phyloP scores from a whole-genome alignment of 257 asterid species.

The Euphrasia confusa region DNA sequence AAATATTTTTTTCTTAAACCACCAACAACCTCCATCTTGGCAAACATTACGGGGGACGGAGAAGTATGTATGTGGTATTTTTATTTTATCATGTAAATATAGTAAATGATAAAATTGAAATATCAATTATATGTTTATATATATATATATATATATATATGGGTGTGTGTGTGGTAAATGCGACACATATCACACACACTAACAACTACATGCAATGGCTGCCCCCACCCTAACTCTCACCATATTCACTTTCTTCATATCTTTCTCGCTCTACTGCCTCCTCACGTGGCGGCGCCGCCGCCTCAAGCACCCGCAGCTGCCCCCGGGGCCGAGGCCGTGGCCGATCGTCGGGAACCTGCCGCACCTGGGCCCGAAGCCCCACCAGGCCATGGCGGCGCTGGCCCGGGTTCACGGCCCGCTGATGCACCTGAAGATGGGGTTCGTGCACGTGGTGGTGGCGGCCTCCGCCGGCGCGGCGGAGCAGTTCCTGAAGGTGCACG shows the following conservation, averaged over 20 bases:
- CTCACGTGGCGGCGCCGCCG: constrained; percentile 14
- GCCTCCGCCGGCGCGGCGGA: constrained; percentile 68
- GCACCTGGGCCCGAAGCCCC: constrained; percentile 69
- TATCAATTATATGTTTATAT: too few relatives aligned
- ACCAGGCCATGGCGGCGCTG: constrained; percentile 71
- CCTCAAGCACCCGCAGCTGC: constrained; percentile 25
- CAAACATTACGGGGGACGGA: too few relatives aligned
- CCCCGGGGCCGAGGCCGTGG: constrained; percentile 98
- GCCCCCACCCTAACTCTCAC: not conserved
- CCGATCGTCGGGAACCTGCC: constrained; percentile 77
- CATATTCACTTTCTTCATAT: constrained; percentile 19
- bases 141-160: too few relatives aligned
- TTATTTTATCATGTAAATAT: too few relatives aligned
- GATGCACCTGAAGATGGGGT: constrained; percentile 74
- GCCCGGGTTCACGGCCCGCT: constrained; percentile 71
- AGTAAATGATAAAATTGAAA: too few relatives aligned
- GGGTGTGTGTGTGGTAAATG: not conserved
- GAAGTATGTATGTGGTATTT: too few relatives aligned
- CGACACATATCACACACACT: too few relatives aligned
- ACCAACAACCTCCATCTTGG: too few relatives aligned
- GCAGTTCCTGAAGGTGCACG: constrained; percentile 68
- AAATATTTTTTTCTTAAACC: too few relatives aligned
- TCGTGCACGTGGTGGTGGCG: constrained; percentile 74
- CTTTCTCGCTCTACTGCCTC: constrained; percentile 21
- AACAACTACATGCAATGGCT: not conserved